These are phyloP conservation scores for Paratinospora sagittata DNA, from an alignment of 164 flowering plant genomes.

Conservation along the genomic window DNA sequence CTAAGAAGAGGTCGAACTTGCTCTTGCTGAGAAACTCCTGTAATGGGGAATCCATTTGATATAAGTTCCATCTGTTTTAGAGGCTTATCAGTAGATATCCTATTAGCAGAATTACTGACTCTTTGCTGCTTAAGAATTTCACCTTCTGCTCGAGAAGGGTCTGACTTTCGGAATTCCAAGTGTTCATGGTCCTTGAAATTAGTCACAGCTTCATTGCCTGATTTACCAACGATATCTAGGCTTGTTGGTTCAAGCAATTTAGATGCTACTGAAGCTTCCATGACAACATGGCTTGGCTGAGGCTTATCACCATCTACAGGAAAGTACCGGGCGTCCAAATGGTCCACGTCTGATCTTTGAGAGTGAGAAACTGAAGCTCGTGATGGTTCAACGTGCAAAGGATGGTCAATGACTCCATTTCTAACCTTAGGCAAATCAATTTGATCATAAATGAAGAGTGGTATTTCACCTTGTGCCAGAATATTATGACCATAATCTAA, in stretches of 20 bases:
- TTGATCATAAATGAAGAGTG: constrained; percentile 39
- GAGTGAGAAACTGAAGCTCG: constrained; percentile 10
- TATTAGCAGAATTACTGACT: constrained; percentile 27
- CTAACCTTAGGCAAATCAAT: constrained; percentile 22
- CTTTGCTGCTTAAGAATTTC: constrained; percentile 55
- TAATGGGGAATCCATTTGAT: constrained; percentile 44
- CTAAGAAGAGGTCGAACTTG: constrained; percentile 94
- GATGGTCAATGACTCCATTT: constrained; percentile 5
- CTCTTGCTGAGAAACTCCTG: constrained; percentile 48
- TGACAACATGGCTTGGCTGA: constrained; percentile 32
- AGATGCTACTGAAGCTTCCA: constrained; percentile 38
- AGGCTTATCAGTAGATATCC: constrained; percentile 57
- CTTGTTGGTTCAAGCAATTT: constrained; percentile 36
- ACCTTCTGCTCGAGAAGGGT: constrained; percentile 44
- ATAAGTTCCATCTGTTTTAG: constrained; percentile 43
- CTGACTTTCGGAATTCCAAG: constrained; percentile 46
- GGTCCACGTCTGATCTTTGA: constrained; percentile 12
- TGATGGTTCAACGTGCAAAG: constrained; percentile 5
- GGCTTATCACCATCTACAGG: constrained; percentile 41
- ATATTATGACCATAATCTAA: constrained; percentile 47
- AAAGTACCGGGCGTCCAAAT: constrained; percentile 31
- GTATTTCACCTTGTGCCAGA: constrained; percentile 35
- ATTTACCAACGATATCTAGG: constrained; percentile 33
- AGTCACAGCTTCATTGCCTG: constrained; percentile 33
- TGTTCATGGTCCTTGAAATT: constrained; percentile 41